Evolutionary conservation across 148 eudicot genomes (phyloP).

Genomic region (Rhododendron vialii): DNA sequence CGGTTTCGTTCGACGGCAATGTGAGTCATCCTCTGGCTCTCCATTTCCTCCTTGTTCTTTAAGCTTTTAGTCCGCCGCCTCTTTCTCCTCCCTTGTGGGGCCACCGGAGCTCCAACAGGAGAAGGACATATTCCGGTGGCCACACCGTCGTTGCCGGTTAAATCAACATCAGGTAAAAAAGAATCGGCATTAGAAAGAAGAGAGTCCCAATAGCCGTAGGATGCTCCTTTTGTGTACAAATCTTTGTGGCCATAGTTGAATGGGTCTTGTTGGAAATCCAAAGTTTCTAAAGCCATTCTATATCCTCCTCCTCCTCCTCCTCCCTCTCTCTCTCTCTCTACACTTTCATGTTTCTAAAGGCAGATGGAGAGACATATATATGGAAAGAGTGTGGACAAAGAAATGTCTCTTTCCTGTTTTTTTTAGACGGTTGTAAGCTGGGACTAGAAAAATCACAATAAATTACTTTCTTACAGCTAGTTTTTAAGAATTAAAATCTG

Average conservation of each 20-base stretch:
- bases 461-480: no score
- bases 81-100: conserved; percentile 13
- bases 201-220: conserved; percentile 14
- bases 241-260: conserved; percentile 19
- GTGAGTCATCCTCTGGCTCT: conserved; percentile 64
- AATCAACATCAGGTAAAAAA: conserved; percentile 8
- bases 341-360: background rate
- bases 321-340: background rate
- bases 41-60: conserved; percentile 48
- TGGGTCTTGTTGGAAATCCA: conserved; percentile 34
- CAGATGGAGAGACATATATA: background rate
- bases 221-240: background rate
- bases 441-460: no score
- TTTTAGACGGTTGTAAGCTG: background rate
- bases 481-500: no score
- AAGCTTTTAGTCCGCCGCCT: conserved; percentile 21
- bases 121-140: background rate
- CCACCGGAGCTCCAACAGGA: background rate
- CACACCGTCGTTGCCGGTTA: background rate
- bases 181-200: conserved; percentile 13
- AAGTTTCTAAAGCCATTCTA: conserved; percentile 36
- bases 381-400: background rate
- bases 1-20: conserved; percentile 57
- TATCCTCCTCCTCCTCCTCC: background rate
- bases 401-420: background rate